Conservation (phyloP, 495 filamentous ascomycete genomes). For the Chaetomidium leptoderma region DNA sequence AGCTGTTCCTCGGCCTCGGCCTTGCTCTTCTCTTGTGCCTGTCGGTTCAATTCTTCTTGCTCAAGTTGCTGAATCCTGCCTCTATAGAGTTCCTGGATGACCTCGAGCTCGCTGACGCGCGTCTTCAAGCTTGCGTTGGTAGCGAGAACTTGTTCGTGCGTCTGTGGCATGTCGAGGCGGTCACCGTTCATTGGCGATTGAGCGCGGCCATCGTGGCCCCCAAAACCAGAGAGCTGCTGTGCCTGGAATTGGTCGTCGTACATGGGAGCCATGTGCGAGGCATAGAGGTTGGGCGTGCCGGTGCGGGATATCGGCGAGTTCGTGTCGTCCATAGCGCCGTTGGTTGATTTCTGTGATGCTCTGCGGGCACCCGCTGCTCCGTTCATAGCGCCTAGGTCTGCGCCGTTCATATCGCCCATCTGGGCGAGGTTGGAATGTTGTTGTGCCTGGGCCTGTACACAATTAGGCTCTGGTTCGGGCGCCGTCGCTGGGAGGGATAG, state of each 20-base stretch:
- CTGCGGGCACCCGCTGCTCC: conserved; percentile 49
- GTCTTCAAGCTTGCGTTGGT: conserved; percentile 81
- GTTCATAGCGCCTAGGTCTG: conserved; percentile 40
- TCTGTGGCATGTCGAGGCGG: conserved; percentile 69
- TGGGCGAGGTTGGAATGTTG: conserved; percentile 47
- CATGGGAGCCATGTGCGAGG: conserved; percentile 53
- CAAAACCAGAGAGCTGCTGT: conserved; percentile 38
- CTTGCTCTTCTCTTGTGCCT: conserved; percentile 55
- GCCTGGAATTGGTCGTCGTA: conserved; percentile 64
- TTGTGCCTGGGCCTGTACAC: conserved; percentile 12
- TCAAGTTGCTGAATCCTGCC: conserved; percentile 86
- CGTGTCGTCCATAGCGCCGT: conserved; percentile 71
- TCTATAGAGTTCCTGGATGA: conserved; percentile 91
- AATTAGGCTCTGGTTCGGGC: conserved; percentile 1
- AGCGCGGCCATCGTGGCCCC: conserved; percentile 56
- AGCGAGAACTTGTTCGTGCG: conserved; percentile 72
- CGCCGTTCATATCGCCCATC: conserved; percentile 56
- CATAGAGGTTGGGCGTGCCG: conserved; percentile 68
- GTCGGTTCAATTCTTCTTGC: conserved; percentile 58
- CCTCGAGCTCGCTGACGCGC: conserved; percentile 85
- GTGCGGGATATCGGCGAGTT: conserved; percentile 86
- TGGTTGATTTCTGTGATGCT: conserved; percentile 64
- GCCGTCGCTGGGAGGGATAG: no score
- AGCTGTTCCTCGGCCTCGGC: conserved; percentile 35
- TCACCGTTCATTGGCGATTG: conserved; percentile 67